Conservation (phyloP, 345 rosid genomes). For the Rubroshorea leprosula region DNA sequence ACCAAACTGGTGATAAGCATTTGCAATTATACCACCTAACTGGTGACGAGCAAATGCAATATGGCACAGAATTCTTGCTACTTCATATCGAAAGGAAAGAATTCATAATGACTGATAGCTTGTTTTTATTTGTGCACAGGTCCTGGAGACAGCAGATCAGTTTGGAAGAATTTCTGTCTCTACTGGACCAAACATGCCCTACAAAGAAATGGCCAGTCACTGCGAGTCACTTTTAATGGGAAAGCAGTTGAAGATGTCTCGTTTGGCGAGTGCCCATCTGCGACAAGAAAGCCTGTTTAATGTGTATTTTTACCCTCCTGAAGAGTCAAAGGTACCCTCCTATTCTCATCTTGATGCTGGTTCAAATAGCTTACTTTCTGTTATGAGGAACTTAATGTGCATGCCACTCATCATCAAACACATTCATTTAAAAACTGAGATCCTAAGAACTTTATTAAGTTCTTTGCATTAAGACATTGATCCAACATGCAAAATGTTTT, state of each 20-base stretch:
- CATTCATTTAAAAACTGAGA: no score
- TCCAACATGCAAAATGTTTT: no score
- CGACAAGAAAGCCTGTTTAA: constrained; percentile 45
- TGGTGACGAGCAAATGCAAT: no score
- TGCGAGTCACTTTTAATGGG: constrained; percentile 77
- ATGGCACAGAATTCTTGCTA: no score
- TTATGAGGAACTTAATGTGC: no score
- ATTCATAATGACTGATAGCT: no score
- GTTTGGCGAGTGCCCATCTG: constrained; percentile 51
- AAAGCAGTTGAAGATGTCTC: constrained; percentile 79
- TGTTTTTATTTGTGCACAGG: no score
- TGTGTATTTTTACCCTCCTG: constrained; percentile 15
- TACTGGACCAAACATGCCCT: constrained; percentile 68
- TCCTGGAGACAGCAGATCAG: constrained; percentile 66
- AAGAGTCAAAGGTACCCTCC: constrained; percentile 23
- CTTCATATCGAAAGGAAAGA: no score
- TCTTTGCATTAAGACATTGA: no score
- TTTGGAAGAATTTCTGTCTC: constrained; percentile 72
- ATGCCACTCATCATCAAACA: no score
- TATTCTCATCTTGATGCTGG: neutral
- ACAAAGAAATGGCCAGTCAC: constrained; percentile 77
- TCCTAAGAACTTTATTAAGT: neutral
- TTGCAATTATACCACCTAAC: no score
- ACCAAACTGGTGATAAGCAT: no score
- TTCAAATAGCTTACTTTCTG: neutral